Evolutionary conservation across 2,329 filamentous ascomycete species (phyloP), one percentile per base, ranked within the genome.

Genomic region (Fusarium sublunatum): DNA sequence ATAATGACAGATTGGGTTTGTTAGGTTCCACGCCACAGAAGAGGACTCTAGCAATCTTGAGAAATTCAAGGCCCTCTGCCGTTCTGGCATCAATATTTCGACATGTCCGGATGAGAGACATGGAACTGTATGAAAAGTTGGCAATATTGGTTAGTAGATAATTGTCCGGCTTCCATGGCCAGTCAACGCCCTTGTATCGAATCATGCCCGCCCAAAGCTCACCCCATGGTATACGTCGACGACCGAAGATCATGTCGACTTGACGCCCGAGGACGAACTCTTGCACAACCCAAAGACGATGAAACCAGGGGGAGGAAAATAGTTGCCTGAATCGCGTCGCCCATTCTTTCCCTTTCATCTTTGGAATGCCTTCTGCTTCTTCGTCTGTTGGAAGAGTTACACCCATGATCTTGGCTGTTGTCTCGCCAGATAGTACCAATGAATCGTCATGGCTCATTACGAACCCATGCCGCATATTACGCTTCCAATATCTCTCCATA

Each of bases 241-340:
- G 58, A 1, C 55, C 58, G 5, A 61, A 9, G 7, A 61, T 2
- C 48, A 61, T 48, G 8, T 12, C 10, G 3, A 41, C 55, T 11
- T 61, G 19, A 0, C 55, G 58, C 1, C 39, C 55, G 3, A 61
- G 58, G 8, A 61, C 25, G n/a, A 61, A 61, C 11, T 61, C 58
- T 22, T 61, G 58, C 2, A 61, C 25, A 8, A 61, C 44, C 58
- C 58, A 60, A 2, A 61, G 25, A 29, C 55, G 58, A 7, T 38
- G 39, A 6, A 61, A 60, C 58, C 55, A 61, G n/a, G 48, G 34
- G 6, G 31, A 15, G 2, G 35, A 45, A 2, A 54, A 15, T 5
- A 61, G 5, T 2, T 34, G 1, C 0, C 28, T 6, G 7, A 22
- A 61, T 0, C 3, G 5, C 3, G 3, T 4, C 1, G 28, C 5